Conservation (phyloP, 2,329 filamentous ascomycete genomes). For the Xylaria sp. region DNA sequence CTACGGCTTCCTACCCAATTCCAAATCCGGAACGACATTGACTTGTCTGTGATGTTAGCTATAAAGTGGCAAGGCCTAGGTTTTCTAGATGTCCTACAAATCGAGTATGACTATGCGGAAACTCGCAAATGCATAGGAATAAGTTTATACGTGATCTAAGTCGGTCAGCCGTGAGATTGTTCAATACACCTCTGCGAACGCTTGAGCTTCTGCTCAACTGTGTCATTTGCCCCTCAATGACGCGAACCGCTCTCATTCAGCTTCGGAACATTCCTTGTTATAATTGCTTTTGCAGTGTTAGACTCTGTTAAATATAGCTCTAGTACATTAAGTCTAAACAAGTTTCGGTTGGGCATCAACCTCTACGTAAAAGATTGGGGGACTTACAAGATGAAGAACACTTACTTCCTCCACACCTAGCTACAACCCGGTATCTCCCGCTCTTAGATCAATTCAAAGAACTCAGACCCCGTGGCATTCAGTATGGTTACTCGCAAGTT, state of each 20-base stretch:
- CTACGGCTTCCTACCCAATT: not conserved
- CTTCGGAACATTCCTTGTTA: not conserved
- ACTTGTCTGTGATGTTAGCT: not conserved
- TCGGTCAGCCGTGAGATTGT: not conserved
- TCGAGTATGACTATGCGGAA: too few species aligned
- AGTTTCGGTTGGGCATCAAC: not conserved
- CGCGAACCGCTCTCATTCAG: not conserved
- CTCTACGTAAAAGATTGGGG: too few species aligned
- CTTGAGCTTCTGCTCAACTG: not conserved
- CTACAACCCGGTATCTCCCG: not conserved
- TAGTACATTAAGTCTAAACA: not conserved
- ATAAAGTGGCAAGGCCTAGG: too few species aligned
- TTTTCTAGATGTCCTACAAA: too few species aligned
- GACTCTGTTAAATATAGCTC: not conserved
- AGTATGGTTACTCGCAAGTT: too few species aligned
- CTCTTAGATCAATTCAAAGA: not conserved
- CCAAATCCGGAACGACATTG: not conserved
- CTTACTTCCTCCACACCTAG: too few species aligned
- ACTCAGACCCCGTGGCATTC: too few species aligned
- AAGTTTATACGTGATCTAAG: too few species aligned
- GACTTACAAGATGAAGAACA: too few species aligned
- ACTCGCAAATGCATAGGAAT: not conserved
- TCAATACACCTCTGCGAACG: conserved; percentile 4
- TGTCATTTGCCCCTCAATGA: conserved; percentile 5
- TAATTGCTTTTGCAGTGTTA: not conserved